Evolutionary conservation across 768 basidiomycete species (phyloP), one percentile per base, ranked within the genome.

Genomic region (Naganishia vaughanmartiniae): DNA sequence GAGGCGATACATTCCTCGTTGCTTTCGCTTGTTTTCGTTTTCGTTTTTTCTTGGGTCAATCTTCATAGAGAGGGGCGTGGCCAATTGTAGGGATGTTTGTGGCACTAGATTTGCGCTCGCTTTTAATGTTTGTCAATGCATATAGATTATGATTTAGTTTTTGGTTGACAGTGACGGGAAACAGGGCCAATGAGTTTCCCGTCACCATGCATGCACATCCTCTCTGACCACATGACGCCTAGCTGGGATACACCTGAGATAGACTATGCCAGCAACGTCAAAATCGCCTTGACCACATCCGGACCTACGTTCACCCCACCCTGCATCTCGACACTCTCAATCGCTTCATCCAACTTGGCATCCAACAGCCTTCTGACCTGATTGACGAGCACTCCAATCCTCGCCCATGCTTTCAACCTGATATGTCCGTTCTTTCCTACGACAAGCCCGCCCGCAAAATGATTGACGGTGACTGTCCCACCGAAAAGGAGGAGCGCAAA

Each of bases 351-450:
- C 26, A 93, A 83, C 76, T 90, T 87, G 5, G 84, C 85, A 74
- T 91, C 89, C 10, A 93, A 82, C 19, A 93, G 81, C 65, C 87
- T 85, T 60, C 91, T 89, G 73, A 46, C 82, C 73, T 93, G 91
- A 76, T 93, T 93, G 51, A 92, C 89, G 33, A 96, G 85, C 14
- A 93, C 87, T 1, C 92, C 93, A 58, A 95, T 94, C 11, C 92
- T 86, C n/a, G 93, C 90, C 87, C 89, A 91, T 0, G 92, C 90
- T 67, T 85, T 87, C 72, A 95, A 78, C 75, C 86, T 88, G 70
- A 96, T 81, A 36, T 73, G 70, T 11, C 83, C 82, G 28, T 86
- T 85, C 54, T 85, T 86, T 19, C 81, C 84, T 21, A 83, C 70
- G 4, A 85, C 86, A 51, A 94, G 79, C 0, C 90, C 91, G n/a